Evolutionary conservation across 352 stramenopile genomes (phyloP).

Genomic region (Phytophthora europaea): DNA sequence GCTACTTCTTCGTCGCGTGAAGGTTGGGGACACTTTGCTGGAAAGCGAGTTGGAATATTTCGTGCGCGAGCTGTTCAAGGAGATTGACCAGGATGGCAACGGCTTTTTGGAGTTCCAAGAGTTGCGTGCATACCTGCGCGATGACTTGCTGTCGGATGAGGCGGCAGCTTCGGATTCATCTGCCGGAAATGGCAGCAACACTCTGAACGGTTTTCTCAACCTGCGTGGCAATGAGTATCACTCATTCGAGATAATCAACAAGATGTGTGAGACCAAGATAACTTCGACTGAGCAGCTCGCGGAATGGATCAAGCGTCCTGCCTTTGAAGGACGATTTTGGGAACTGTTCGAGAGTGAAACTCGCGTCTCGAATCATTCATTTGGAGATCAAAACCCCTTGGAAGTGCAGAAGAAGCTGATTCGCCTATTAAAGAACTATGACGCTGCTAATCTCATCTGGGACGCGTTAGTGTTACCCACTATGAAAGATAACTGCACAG

Average conservation of each 20-base stretch:
- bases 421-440: constrained; percentile 75
- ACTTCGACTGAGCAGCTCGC: constrained; percentile 56
- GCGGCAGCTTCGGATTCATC: constrained; percentile 17
- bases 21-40: constrained; percentile 71
- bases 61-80: constrained; percentile 75
- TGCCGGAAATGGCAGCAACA: constrained; percentile 47
- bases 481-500: constrained; percentile 48
- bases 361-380: constrained; percentile 49
- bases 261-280: constrained; percentile 66
- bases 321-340: constrained; percentile 68
- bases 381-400: constrained; percentile 54
- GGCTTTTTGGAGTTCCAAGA: constrained; percentile 97
- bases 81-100: constrained; percentile 94
- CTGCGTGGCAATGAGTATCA: constrained; percentile 77
- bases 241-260: constrained; percentile 68
- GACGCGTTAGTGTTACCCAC: constrained; percentile 61
- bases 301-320: constrained; percentile 54
- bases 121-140: constrained; percentile 84
- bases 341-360: constrained; percentile 69
- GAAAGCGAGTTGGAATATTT: constrained; percentile 76
- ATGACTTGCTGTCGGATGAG: constrained; percentile 56
- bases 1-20: constrained; percentile 68
- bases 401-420: constrained; percentile 83
- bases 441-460: constrained; percentile 72
- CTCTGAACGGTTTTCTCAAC: constrained; percentile 70